These are phyloP conservation scores for Xylariaceae sp. DNA, from an alignment of 2,329 filamentous ascomycete genomes.

Conservation along the genomic window DNA sequence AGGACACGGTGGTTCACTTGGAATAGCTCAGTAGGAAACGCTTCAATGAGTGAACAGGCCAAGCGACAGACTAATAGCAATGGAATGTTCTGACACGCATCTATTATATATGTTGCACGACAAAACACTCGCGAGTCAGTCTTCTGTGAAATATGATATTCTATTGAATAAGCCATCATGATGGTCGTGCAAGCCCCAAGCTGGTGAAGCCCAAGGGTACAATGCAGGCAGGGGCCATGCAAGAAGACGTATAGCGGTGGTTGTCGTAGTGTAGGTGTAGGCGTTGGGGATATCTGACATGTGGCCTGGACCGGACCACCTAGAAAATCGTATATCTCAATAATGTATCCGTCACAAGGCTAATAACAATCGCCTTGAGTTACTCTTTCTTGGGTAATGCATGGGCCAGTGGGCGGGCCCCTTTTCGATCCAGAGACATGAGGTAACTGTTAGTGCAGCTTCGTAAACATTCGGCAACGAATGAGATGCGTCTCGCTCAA, in stretches of 20 bases:
- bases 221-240: slow-evolving; percentile 23
- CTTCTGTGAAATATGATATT: slow-evolving; percentile 10
- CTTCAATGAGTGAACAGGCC: slow-evolving; percentile 24
- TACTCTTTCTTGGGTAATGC: slow-evolving; percentile 7
- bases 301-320: slow-evolving; percentile 10
- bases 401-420: slow-evolving; percentile 4
- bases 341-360: slow-evolving; percentile 13
- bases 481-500: slow-evolving; percentile 10
- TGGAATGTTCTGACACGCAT: slow-evolving; percentile 23
- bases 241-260: slow-evolving; percentile 20
- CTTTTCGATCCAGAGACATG: slow-evolving; percentile 1
- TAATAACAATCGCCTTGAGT: slow-evolving; percentile 4
- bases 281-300: slow-evolving; percentile 13
- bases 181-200: slow-evolving; percentile 9
- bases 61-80: slow-evolving; percentile 22
- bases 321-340: slow-evolving; percentile 1
- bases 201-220: slow-evolving; percentile 10
- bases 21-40: slow-evolving; percentile 20
- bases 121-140: slow-evolving; percentile 9
- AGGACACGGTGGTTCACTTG: slow-evolving; percentile 22
- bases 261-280: slow-evolving; percentile 19
- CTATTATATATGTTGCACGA: slow-evolving; percentile 30
- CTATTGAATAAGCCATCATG: slow-evolving; percentile 11
- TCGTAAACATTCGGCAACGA: slow-evolving; percentile 3
- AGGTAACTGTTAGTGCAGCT: not conserved